Percentiles rank a stretch among this genome's conserved stretches.
Evolutionary conservation across 2,329 filamentous ascomycete genomes (phyloP).

Genomic region (Eutypa lata): DNA sequence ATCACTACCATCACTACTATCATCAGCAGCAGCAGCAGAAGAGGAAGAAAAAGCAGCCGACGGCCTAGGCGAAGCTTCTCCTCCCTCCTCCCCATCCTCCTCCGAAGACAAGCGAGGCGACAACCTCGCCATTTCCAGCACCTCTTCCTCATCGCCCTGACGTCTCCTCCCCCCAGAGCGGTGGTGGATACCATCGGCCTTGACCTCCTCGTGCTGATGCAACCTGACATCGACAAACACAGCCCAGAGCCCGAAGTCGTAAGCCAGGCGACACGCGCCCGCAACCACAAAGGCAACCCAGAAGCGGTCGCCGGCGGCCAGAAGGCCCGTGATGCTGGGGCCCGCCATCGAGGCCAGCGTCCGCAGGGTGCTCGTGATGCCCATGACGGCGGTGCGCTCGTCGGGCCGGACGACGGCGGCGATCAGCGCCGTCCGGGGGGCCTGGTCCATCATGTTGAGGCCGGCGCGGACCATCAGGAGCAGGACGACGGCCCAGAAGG

Average conservation of each 20-base stretch:
- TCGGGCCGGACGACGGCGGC: conserved; percentile 62
- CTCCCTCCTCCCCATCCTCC: background rate
- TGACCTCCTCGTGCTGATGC: conserved; percentile 37
- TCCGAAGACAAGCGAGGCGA: background rate
- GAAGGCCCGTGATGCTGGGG: conserved; percentile 51
- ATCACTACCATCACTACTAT: background rate
- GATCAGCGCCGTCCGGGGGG: conserved; percentile 63
- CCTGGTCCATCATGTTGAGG: conserved; percentile 68
- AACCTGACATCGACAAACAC: conserved; percentile 59
- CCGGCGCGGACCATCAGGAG: conserved; percentile 59
- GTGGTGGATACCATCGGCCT: background rate
- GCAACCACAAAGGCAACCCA: conserved; percentile 62
- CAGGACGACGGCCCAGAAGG: conserved; percentile 48
- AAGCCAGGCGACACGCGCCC: conserved; percentile 49
- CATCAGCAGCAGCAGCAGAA: background rate
- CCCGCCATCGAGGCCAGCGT: conserved; percentile 56
- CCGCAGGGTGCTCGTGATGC: conserved; percentile 59
- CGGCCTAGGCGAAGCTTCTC: background rate
- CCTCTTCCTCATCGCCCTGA: conserved; percentile 3
- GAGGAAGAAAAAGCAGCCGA: too few species aligned
- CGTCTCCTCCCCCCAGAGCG: background rate
- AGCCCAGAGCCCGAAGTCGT: conserved; percentile 57
- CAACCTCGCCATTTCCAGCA: conserved; percentile 2
- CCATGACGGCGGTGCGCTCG: conserved; percentile 69
- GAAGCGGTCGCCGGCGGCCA: conserved; percentile 51